A percentile compares a stretch with the other conserved stretches of the same genome.
Evolutionary conservation across 2,329 filamentous ascomycete species (phyloP).

Genomic region (Alternaria panax): DNA sequence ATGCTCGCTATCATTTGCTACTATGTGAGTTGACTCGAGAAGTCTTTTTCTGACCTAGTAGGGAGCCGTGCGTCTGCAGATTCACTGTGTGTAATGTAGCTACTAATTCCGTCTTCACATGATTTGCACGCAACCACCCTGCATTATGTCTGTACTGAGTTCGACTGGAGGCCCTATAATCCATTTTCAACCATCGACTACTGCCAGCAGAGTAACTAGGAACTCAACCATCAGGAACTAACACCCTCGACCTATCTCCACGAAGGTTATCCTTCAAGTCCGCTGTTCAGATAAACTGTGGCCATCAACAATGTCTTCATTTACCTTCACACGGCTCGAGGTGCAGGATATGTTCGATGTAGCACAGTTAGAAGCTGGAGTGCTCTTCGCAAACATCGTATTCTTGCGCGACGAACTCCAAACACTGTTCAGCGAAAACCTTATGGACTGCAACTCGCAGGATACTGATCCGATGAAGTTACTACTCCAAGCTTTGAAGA

Average conservation of each 20-base stretch:
- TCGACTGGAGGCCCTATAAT: neutral
- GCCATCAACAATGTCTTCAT: neutral
- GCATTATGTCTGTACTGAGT: neutral
- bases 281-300: neutral
- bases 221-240: neutral
- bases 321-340: neutral
- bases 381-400: conserved; percentile 5
- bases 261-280: neutral
- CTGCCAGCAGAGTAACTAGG: neutral
- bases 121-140: neutral
- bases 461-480: conserved; percentile 1
- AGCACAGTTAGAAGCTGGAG: conserved; percentile 1
- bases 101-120: neutral
- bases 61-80: neutral
- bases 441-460: conserved; percentile 6
- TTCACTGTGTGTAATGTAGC: neutral
- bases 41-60: neutral
- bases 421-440: neutral
- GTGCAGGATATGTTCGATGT: conserved; percentile 13
- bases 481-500: conserved; percentile 2
- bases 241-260: neutral
- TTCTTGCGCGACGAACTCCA: conserved; percentile 10
- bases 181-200: neutral
- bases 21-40: neutral
- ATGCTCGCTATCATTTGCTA: neutral